Conservation (phyloP, 1,139 yeast species). For the Saccharomyces pastorianus region DNA sequence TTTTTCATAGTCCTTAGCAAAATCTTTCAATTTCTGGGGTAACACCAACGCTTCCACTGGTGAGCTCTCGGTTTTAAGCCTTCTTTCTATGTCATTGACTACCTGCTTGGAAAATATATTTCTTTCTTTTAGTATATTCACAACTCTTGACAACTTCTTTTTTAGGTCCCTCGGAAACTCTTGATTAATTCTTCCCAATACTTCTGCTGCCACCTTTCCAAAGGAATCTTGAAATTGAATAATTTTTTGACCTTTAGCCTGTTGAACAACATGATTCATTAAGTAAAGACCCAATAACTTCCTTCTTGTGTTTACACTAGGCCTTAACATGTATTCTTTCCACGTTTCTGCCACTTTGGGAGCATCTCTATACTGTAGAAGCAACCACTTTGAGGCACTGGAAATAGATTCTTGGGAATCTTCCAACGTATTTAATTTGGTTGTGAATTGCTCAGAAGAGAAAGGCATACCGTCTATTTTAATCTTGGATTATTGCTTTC, state of each 20-base stretch:
- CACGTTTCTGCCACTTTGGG: conserved; percentile 54
- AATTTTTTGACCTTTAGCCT: conserved; percentile 60
- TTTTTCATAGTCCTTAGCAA: conserved; percentile 13
- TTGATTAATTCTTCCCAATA: conserved; percentile 24
- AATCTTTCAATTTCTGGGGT: conserved; percentile 15
- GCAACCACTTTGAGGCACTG: conserved; percentile 77
- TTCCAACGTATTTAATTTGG: conserved; percentile 53
- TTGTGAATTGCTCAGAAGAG: conserved; percentile 42
- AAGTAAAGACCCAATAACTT: conserved; percentile 60
- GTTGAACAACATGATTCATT: conserved; percentile 80
- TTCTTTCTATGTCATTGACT: conserved; percentile 36
- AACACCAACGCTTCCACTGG: conserved; percentile 5
- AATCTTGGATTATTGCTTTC: not conserved
- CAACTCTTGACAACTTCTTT: conserved; percentile 56
- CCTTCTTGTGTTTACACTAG: conserved; percentile 36
- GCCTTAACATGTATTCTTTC: conserved; percentile 35
- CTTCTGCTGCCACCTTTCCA: conserved; percentile 39
- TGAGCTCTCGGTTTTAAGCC: conserved; percentile 3
- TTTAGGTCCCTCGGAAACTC: conserved; percentile 33
- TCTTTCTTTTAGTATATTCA: conserved; percentile 73
- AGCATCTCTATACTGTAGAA: conserved; percentile 68
- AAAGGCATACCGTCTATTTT: conserved; percentile 3
- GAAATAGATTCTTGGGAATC: conserved; percentile 87
- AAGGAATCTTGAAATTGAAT: conserved; percentile 56
- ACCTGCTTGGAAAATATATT: conserved; percentile 44